Conservation (phyloP, 768 basidiomycete genomes). For the Lactarius vividus region DNA sequence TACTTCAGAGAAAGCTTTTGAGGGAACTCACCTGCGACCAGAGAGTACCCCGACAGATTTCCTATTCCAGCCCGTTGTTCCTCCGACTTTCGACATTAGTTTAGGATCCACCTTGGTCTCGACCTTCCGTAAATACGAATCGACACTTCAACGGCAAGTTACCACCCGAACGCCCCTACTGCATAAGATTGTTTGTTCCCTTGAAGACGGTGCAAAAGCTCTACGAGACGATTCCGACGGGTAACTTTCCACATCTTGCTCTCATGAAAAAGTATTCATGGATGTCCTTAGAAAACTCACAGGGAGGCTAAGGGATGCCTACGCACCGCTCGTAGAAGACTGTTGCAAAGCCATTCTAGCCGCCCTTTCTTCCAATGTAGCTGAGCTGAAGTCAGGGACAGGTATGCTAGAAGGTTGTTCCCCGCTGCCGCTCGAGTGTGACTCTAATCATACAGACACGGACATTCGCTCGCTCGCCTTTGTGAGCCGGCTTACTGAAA, state of each 20-base stretch:
- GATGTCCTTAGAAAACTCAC: conserved; percentile 57
- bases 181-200: conserved; percentile 50
- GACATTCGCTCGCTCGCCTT: conserved; percentile 24
- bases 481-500: conserved; percentile 24
- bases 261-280: conserved; percentile 25
- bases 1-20: background rate
- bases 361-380: conserved; percentile 11
- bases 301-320: conserved; percentile 41
- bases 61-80: conserved; percentile 54
- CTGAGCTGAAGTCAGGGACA: conserved; percentile 14
- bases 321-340: conserved; percentile 16
- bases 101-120: conserved; percentile 39
- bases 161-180: conserved; percentile 60
- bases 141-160: conserved; percentile 60
- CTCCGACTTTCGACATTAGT: conserved; percentile 42
- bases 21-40: conserved; percentile 31
- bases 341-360: conserved; percentile 17
- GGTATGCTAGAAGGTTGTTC: conserved; percentile 7
- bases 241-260: background rate
- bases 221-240: conserved; percentile 56
- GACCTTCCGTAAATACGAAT: conserved; percentile 61
- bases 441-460: conserved; percentile 4
- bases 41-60: conserved; percentile 52
- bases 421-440: background rate
- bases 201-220: conserved; percentile 58